Percentiles rank a stretch among this genome's conserved stretches.
These are phyloP conservation scores for Piper betle DNA, from an alignment of 164 flowering plant species.

Conservation along the genomic window DNA sequence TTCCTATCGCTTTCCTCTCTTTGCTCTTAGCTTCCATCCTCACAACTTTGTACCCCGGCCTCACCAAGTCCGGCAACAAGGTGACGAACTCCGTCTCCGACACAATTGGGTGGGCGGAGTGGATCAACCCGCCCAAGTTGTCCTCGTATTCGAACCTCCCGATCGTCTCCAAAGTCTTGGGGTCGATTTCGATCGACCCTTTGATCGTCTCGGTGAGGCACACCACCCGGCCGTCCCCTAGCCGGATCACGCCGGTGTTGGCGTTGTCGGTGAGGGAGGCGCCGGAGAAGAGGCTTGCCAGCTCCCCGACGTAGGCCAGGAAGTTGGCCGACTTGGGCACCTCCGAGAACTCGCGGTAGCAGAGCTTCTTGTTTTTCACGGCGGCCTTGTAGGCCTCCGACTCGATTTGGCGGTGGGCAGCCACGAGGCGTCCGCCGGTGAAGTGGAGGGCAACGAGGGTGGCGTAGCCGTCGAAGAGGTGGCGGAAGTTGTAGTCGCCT, in stretches of 20 bases:
- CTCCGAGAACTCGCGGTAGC: constrained; percentile 92
- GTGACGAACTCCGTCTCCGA: constrained; percentile 65
- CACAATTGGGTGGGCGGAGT: constrained; percentile 94
- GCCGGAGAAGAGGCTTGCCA: constrained; percentile 72
- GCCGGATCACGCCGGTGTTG: constrained; percentile 77
- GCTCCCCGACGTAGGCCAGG: constrained; percentile 56
- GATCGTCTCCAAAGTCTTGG: constrained; percentile 58
- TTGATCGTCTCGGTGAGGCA: constrained; percentile 90
- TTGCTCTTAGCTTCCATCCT: constrained; percentile 75
- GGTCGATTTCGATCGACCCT: constrained; percentile 74
- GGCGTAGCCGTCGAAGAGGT: constrained; percentile 96
- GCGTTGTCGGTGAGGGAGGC: constrained; percentile 88
- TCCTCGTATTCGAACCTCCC: constrained; percentile 73
- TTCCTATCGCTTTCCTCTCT: constrained; percentile 72
- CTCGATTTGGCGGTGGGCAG: constrained; percentile 79
- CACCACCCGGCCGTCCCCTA: constrained; percentile 84
- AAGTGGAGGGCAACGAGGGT: constrained; percentile 72
- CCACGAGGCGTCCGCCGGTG: constrained; percentile 41
- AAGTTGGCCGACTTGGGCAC: constrained; percentile 55
- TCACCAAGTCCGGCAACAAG: constrained; percentile 69
- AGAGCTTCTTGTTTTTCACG: constrained; percentile 40
- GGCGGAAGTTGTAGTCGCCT: constrained; percentile 81
- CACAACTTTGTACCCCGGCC: constrained; percentile 81
- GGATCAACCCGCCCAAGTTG: constrained; percentile 51
- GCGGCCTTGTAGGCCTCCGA: constrained; percentile 92